phyloP scores from a whole-genome alignment of 208 protist genomes.

The Phytomonas sp. region DNA sequence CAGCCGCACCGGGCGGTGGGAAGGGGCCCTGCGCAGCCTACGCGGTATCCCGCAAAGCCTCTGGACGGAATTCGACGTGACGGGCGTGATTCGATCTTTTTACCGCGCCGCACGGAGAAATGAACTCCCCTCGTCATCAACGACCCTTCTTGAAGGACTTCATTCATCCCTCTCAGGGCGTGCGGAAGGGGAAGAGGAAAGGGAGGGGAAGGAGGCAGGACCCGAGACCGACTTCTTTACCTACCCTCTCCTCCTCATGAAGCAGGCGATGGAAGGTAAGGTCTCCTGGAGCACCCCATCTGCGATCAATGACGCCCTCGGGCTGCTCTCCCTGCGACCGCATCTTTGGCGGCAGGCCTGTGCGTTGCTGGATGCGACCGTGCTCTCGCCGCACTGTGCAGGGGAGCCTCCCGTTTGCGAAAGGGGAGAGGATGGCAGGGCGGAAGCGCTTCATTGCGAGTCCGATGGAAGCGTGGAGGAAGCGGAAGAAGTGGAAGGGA shows the following conservation, averaged over 20 bases:
- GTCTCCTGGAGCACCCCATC: constrained; percentile 33
- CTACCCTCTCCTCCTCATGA: constrained; percentile 17
- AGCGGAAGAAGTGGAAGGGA: neutral
- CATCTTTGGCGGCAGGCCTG: constrained; percentile 36
- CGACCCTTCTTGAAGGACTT: neutral
- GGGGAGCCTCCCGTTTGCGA: neutral
- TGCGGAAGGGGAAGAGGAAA: neutral
- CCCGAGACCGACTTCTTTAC: neutral
- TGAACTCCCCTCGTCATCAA: neutral
- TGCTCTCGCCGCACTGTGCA: neutral
- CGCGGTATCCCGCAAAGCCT: neutral
- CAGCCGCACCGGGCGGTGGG: constrained; percentile 26
- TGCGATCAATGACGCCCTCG: constrained; percentile 53
- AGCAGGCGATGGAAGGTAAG: constrained; percentile 1
- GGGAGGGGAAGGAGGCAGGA: neutral
- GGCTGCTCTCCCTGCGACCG: constrained; percentile 22
- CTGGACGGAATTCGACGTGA: constrained; percentile 66
- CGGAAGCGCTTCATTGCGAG: neutral
- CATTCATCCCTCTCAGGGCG: neutral
- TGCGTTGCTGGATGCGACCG: constrained; percentile 22
- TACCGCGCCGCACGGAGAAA: constrained; percentile 24
- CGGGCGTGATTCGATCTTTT: constrained; percentile 32
- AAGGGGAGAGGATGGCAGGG: neutral
- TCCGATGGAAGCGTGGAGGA: neutral
- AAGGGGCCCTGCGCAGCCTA: constrained; percentile 21